Evolutionary conservation across 257 asterid genomes (phyloP), one percentile per base, ranked within the genome.

Genomic region (Petunia axillaris): DNA sequence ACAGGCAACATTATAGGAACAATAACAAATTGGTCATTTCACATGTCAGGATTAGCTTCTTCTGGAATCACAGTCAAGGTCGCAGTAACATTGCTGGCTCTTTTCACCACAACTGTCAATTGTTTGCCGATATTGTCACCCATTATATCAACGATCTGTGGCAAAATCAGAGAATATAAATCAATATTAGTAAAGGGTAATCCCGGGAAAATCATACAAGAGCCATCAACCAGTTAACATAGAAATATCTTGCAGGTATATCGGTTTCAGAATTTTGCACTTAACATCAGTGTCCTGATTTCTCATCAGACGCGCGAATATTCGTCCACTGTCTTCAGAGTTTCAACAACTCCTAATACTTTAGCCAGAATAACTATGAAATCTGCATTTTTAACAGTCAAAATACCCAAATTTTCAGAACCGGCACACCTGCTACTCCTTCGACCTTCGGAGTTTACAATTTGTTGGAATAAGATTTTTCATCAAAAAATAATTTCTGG

Each of bases 21-120:
- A 59, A 59, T n/a, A 59, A 8, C 64, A 16, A 48, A 46, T 37
- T 52, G 58, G 44, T 35, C 6, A 75, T 36, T 74, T 94, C 87
- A 94, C 96, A 91, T 87, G 39, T 86, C 89, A 36, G 96, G 94
- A 83, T 90, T 92, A 79, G 95, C 97, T 85, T 94, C 98, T 41
- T 86, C 94, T 11, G 98, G 98, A 82, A 78, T 88, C 63, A 94
- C 98, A 57, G 89, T 87, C 87, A 94, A 80, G 41, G 91, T 94
- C 59, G 52, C 82, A 2, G 86, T 81, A 60, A 81, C 83, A 71
- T 85, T 82, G 10, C 83, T 86, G 37, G 85, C 85, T 80, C 98
- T 88, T 84, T 82, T 91, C 87, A 94, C 98, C 52, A 93, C 93
- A 1, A 79, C 97, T 84, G 70, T 82, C 76, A 91, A 83, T 14